phyloP scores from a whole-genome alignment of 2,329 filamentous ascomycete species.

The Claviceps humidiphila region DNA sequence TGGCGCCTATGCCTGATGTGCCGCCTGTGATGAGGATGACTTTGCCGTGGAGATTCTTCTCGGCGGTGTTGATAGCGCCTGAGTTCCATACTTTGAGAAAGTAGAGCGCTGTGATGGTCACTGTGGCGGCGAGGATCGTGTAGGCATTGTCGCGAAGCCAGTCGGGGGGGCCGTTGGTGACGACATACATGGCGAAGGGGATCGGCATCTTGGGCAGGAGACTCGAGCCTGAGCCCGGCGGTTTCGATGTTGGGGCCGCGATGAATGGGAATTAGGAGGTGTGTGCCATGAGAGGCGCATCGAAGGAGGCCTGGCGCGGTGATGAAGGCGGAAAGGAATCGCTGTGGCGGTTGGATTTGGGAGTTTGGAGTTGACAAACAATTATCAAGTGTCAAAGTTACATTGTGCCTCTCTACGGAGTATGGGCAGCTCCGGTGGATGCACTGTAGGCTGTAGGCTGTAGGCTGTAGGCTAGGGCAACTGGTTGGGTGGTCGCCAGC shows the following conservation, averaged over 20 bases:
- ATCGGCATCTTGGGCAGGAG: conserved; percentile 32
- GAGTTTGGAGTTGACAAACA: background rate
- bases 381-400: too few species aligned
- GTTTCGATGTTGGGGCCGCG: background rate
- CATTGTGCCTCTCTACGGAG: too few species aligned
- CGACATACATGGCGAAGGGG: conserved; percentile 33
- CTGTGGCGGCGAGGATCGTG: conserved; percentile 26
- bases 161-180: conserved; percentile 35
- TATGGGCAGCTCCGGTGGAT: too few species aligned
- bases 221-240: background rate
- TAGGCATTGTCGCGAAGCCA: conserved; percentile 33
- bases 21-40: conserved; percentile 90
- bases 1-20: conserved; percentile 81
- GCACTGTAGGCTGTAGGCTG: background rate
- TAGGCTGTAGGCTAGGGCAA: background rate
- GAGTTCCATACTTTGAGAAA: conserved; percentile 61
- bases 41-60: conserved; percentile 82
- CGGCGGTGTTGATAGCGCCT: conserved; percentile 60
- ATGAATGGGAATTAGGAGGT: too few species aligned
- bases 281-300: background rate
- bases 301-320: background rate
- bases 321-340: background rate
- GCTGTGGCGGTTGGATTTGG: background rate
- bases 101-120: conserved; percentile 25
- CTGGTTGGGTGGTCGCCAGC: background rate